Conservation (phyloP, 2,329 filamentous ascomycete genomes). For the Pseudocercospora pini-densiflorae region DNA sequence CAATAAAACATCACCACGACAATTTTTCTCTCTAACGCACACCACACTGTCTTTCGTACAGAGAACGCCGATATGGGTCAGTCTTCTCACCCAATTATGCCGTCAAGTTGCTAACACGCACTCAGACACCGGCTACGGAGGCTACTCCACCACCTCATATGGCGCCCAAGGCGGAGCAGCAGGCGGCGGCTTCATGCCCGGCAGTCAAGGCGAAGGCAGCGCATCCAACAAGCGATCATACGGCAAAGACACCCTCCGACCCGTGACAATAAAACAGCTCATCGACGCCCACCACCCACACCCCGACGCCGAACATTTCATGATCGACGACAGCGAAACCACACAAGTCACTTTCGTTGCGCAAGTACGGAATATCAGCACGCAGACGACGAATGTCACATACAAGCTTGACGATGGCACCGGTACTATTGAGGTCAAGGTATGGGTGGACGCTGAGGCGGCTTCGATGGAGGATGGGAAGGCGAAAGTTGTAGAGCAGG, state of each 20-base stretch:
- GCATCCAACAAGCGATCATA: constrained; percentile 57
- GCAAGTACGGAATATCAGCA: constrained; percentile 83
- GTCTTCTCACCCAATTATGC: no score
- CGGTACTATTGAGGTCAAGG: constrained; percentile 80
- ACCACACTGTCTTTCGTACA: background rate
- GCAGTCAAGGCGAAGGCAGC: constrained; percentile 49
- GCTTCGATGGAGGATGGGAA: constrained; percentile 46
- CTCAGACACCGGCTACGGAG: constrained; percentile 29
- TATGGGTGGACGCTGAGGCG: constrained; percentile 72
- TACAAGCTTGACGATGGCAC: constrained; percentile 97
- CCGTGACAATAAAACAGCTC: constrained; percentile 94
- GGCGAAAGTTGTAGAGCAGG: constrained; percentile 67
- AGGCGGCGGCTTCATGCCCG: constrained; percentile 64
- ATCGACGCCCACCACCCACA: constrained; percentile 79
- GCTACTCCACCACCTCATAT: constrained; percentile 61
- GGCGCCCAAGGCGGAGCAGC: constrained; percentile 59
- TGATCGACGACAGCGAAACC: constrained; percentile 76
- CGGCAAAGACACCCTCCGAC: constrained; percentile 83
- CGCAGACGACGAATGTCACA: constrained; percentile 88
- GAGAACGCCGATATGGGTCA: constrained; percentile 20
- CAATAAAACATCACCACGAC: background rate
- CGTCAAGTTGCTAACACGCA: no score
- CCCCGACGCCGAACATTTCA: constrained; percentile 72
- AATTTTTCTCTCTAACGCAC: background rate
- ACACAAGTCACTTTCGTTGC: constrained; percentile 81